These are phyloP conservation scores for Fulvia fulva DNA, from an alignment of 2,329 filamentous ascomycete genomes.

Conservation along the genomic window DNA sequence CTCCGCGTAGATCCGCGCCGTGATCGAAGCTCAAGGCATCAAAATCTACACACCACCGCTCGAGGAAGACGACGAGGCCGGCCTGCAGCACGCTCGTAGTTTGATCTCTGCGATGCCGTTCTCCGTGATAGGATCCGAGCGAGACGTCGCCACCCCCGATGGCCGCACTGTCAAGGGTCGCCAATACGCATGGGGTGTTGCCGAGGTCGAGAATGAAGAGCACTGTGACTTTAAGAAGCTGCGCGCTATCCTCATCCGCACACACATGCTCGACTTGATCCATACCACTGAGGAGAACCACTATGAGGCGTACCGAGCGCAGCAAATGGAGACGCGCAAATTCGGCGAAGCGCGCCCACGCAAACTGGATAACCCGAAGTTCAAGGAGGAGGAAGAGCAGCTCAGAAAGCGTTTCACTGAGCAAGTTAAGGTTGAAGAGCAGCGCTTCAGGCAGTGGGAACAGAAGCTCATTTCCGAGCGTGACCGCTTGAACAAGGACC, in stretches of 20 bases:
- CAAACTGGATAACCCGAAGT: conserved; percentile 99
- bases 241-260: conserved; percentile 91
- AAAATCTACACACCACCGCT: conserved; percentile 98
- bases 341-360: conserved; percentile 95
- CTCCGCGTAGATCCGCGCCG: conserved; percentile 72
- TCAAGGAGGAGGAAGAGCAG: conserved; percentile 99
- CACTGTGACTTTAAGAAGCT: conserved; percentile 99
- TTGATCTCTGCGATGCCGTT: conserved; percentile 98
- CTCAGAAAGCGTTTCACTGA: conserved; percentile 98
- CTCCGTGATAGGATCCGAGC: conserved; percentile 97
- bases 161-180: conserved; percentile 97
- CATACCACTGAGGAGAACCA: conserved; percentile 99
- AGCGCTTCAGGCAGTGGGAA: conserved; percentile 98
- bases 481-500: conserved; percentile 98
- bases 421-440: conserved; percentile 99
- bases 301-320: conserved; percentile 98
- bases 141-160: conserved; percentile 95
- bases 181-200: conserved; percentile 98
- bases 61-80: conserved; percentile 96
- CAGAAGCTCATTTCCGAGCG: conserved; percentile 99
- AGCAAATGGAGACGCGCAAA: conserved; percentile 99
- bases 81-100: conserved; percentile 88
- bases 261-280: conserved; percentile 97
- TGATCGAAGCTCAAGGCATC: conserved; percentile 97
- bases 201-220: conserved; percentile 99